Conservation (phyloP, 106 monocot species). For the Apostasia shenzhenica region DNA sequence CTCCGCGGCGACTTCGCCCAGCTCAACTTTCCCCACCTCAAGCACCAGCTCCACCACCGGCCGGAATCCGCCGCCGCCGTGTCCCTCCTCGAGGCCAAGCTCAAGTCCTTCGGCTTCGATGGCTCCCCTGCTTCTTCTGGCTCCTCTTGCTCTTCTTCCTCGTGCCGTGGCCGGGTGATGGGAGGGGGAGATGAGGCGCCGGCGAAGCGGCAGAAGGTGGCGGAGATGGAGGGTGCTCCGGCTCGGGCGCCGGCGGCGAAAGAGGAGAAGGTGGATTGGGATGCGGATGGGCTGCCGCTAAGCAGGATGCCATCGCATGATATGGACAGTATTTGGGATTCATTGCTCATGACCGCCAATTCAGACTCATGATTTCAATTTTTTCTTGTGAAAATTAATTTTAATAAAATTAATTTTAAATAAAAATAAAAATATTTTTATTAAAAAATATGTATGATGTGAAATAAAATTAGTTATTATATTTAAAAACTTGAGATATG, state of each 20-base stretch:
- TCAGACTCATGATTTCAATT: too few relatives aligned
- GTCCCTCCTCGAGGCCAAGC: slow-evolving; percentile 28
- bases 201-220: neutral
- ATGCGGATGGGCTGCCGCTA: slow-evolving; percentile 25
- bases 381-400: too few relatives aligned
- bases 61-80: neutral
- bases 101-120: slow-evolving; percentile 9
- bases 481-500: too few relatives aligned
- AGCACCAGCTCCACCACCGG: slow-evolving; percentile 6
- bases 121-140: neutral
- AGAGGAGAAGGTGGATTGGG: neutral
- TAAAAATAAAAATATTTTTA: too few relatives aligned
- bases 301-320: slow-evolving; percentile 36
- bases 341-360: slow-evolving; percentile 9
- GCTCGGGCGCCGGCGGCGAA: neutral
- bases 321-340: slow-evolving; percentile 41
- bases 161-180: neutral
- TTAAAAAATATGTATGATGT: too few relatives aligned
- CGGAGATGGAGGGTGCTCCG: neutral
- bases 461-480: too few relatives aligned
- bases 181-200: too few relatives aligned
- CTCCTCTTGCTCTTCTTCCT: neutral
- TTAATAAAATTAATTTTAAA: too few relatives aligned
- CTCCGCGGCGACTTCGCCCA: slow-evolving; percentile 34
- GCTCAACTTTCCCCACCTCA: slow-evolving; percentile 55